These are phyloP conservation scores for Rhizophora mangle DNA, from an alignment of 345 rosid genomes.

Conservation along the genomic window DNA sequence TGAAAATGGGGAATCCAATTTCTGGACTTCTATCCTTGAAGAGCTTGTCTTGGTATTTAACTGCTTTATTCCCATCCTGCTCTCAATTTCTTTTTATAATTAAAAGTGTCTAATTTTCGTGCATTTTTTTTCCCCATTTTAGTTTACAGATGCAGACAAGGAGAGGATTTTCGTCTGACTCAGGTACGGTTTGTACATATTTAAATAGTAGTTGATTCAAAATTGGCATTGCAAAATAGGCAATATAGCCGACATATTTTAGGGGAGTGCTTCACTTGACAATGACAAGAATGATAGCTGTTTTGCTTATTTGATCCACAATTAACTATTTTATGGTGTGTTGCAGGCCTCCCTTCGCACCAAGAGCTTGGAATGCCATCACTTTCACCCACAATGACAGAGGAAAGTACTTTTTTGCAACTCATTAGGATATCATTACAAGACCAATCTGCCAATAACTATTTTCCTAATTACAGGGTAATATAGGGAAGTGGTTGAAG, in stretches of 20 bases:
- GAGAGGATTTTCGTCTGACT: slow-evolving; percentile 72
- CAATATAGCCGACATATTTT: too few species aligned
- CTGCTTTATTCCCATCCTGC: not conserved
- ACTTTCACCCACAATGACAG: slow-evolving; percentile 97
- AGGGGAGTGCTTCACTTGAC: too few species aligned
- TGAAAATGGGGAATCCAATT: slow-evolving; percentile 34
- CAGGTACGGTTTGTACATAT: slow-evolving; percentile 40
- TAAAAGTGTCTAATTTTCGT: not conserved
- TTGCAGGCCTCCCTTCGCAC: slow-evolving; percentile 87
- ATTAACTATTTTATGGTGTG: not conserved
- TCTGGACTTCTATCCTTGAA: slow-evolving; percentile 30
- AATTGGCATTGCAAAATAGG: too few species aligned
- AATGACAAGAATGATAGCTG: too few species aligned
- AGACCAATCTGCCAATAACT: slow-evolving; percentile 18
- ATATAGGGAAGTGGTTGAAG: slow-evolving; percentile 96
- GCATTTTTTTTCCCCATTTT: slow-evolving; percentile 13
- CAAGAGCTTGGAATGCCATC: slow-evolving; percentile 99
- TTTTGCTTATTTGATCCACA: too few species aligned
- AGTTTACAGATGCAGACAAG: slow-evolving; percentile 49
- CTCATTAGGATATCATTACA: too few species aligned
- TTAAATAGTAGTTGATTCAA: too few species aligned
- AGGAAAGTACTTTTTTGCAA: slow-evolving; percentile 38
- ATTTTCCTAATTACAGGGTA: slow-evolving; percentile 62
- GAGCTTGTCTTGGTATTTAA: slow-evolving; percentile 33
- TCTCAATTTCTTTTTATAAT: not conserved